Evolutionary conservation across 371 early-diverging fungal species (phyloP), one percentile per base, ranked within the genome.

Genomic region (Lichtheimia ramosa): DNA sequence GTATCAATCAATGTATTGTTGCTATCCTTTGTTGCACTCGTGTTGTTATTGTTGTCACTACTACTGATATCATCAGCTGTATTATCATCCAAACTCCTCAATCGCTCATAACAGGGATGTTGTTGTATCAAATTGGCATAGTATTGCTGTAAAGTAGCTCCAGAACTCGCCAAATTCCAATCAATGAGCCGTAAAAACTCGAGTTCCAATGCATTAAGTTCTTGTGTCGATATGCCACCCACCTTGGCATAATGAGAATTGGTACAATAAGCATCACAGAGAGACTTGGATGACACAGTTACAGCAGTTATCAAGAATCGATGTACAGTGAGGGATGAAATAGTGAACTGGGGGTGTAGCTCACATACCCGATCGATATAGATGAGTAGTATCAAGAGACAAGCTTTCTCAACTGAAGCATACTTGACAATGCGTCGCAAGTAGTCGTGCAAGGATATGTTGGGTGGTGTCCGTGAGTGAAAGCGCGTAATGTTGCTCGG

Each of bases 381-480:
- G 40, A 97, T 88, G 16, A 98, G 81, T 25, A 96, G 63, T 25
- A 93, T 82, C 4, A 97, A 67, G 16, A 98, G 70, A 63, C 92
- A 93, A 1, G 93, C 85, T 25, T 89, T 89, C 68, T 98, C 97
- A 24, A 96, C 74, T 14, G 93, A 89, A 24, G 96, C 94, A 70
- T 94, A 97, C 72, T 89, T 89, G 51, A 93, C 87, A 59, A 95
- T 92, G 24, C 96, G 86, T 34, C 84, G 73, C 49, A 95, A 71
- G 63, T 96, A 95, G 56, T 93, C 93, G 59, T 63, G 61, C 8
- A 96, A 84, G 10, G 89, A 83, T 54, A 96, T 96, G 61, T 83
- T 84, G n/a, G 99, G 97, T 16, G 95, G 87, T 21, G 92, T 91
- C 51, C 97, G 86, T 23, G 97, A 97, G 68, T 98, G 99, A 63